phyloP scores from a whole-genome alignment of 192 early-diverging fungal genomes.

The Geranomyces variabilis region DNA sequence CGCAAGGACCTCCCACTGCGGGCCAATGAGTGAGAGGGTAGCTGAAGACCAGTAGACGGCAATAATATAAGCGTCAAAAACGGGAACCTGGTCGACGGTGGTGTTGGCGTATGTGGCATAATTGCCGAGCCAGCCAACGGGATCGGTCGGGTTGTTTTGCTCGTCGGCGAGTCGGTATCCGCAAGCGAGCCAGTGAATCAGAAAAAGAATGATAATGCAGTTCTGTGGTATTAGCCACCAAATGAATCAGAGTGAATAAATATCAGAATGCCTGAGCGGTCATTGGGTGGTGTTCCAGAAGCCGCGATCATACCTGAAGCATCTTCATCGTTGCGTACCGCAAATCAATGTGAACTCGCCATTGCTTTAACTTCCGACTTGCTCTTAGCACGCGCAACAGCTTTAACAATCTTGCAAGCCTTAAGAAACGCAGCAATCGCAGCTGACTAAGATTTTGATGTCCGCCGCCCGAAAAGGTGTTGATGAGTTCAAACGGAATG shows the following conservation, averaged over 20 bases:
- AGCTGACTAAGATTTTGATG: conserved; percentile 29
- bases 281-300: too few relatives aligned
- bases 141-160: conserved; percentile 36
- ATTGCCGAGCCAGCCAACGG: conserved; percentile 45
- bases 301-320: conserved; percentile 47
- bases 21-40: conserved; percentile 45
- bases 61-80: conserved; percentile 42
- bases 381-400: conserved; percentile 54
- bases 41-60: conserved; percentile 48
- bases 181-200: conserved; percentile 58
- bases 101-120: conserved; percentile 32
- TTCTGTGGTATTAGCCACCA: too few relatives aligned
- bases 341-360: conserved; percentile 46
- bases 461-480: conserved; percentile 6
- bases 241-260: not conserved
- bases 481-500: conserved; percentile 52
- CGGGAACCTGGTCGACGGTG: conserved; percentile 1
- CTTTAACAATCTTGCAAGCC: conserved; percentile 52
- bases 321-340: conserved; percentile 49
- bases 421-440: conserved; percentile 45
- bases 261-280: too few relatives aligned
- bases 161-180: conserved; percentile 49
- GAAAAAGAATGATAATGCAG: conserved; percentile 43
- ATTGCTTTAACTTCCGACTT: conserved; percentile 53
- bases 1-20: conserved; percentile 18